Evolutionary conservation across 352 stramenopile genomes (phyloP), one percentile per base, ranked within the genome.

Genomic region (Saprolegnia diclina): DNA sequence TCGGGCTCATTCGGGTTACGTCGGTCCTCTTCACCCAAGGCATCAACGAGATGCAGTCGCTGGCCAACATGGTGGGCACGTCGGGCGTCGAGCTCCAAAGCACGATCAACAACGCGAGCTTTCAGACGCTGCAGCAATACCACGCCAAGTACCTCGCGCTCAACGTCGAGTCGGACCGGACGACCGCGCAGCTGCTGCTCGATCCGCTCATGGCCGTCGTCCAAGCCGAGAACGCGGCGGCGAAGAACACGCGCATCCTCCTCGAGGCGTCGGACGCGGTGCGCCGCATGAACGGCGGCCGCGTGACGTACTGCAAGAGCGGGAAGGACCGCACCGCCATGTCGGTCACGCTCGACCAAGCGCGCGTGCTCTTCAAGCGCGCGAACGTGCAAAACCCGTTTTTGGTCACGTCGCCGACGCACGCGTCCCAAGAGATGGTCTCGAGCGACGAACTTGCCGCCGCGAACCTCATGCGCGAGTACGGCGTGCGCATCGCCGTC

Each of bases 291-390:
- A 89, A 96, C 56, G 95, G 94, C 29, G 94, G 92, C 0, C 84
- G 91, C 32, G 80, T 97, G 26, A 97, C 97, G 0, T 99, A 98
- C 82, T 99, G 96, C 82, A 99, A 99, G 73, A 97, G 83, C n/a
- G 96, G 96, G 32, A 99, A 99, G 74, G 96, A 99, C 78, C 88
- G 96, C 56, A 99, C 96, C 9, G 96, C 93, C 11, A 99, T 99
- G 96, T 96, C 95, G 59, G 88, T 97, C 19, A 98, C 95, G 42
- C 90, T 98, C 24, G 97, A 98, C 70, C 87, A 98, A 71, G 88
- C 94, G 22, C 85, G 96, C 19, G 21, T 69, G n/a, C 63, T 69
- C 63, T 69, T 69, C 53, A 69, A 69, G 40, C 63, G 63, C 14
- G 16, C 19, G 35, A 53, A 24, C n/a, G 35, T 21, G n/a, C 29